phyloP scores from a whole-genome alignment of 2,329 filamentous ascomycete genomes.

The Monosporascus ibericus region DNA sequence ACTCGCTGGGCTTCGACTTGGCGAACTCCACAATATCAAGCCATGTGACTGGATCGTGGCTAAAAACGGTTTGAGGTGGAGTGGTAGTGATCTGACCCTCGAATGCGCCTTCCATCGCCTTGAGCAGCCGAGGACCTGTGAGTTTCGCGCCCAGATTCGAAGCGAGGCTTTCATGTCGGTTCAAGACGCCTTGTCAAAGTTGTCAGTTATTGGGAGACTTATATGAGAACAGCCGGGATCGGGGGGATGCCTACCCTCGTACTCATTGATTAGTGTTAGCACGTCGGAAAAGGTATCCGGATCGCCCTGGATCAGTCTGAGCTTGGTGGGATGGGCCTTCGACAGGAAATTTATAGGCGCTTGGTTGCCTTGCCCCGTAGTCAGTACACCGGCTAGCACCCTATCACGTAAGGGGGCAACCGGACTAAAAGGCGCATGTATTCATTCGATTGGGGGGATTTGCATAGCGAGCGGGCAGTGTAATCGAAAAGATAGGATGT shows the following conservation, averaged over 20 bases:
- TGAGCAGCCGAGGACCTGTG: constrained; percentile 74
- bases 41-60: constrained; percentile 60
- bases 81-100: constrained; percentile 64
- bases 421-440: neutral
- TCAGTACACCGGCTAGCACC: constrained; percentile 7
- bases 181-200: constrained; percentile 56
- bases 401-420: neutral
- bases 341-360: constrained; percentile 49
- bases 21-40: constrained; percentile 82
- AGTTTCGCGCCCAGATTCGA: constrained; percentile 79
- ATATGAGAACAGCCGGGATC: neutral
- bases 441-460: neutral
- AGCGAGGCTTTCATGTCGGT: constrained; percentile 80
- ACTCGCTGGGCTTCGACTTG: constrained; percentile 71
- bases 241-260: constrained; percentile 50
- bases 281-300: constrained; percentile 67
- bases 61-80: constrained; percentile 50
- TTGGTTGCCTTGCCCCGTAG: constrained; percentile 23
- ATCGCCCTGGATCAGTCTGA: constrained; percentile 48
- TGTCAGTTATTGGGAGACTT: constrained; percentile 9
- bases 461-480: no score
- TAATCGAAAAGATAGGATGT: no score
- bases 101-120: constrained; percentile 80
- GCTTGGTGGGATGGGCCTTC: constrained; percentile 35
- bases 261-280: constrained; percentile 66